Percentiles rank a stretch among this genome's conserved stretches.
phyloP scores from a whole-genome alignment of 371 early-diverging fungal species.

The Mortierella polycephala region DNA sequence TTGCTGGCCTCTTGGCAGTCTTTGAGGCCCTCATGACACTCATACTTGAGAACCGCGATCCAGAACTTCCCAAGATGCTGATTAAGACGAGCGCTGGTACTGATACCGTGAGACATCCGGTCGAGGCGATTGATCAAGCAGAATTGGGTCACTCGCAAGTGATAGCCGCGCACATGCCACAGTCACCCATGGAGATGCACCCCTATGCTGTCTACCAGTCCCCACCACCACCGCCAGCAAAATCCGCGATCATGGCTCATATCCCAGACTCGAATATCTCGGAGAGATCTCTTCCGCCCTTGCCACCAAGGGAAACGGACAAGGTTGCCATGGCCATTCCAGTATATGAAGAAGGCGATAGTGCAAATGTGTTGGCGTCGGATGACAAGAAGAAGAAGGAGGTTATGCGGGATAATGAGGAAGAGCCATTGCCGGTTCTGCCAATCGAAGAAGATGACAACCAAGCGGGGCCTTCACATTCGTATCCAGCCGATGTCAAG shows the following conservation, averaged over 20 bases:
- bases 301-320: background rate
- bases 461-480: too few species aligned
- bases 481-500: too few species aligned
- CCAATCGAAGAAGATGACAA: too few species aligned
- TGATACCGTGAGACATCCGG: background rate
- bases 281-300: conserved; percentile 9
- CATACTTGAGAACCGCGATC: conserved; percentile 15
- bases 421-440: too few species aligned
- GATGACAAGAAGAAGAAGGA: too few species aligned
- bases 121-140: conserved; percentile 4
- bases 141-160: conserved; percentile 13
- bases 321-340: too few species aligned
- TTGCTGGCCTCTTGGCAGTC: conserved; percentile 2
- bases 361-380: too few species aligned
- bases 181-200: background rate
- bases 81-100: background rate
- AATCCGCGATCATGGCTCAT: too few species aligned
- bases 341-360: too few species aligned
- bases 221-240: background rate
- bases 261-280: background rate
- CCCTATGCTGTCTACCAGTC: background rate
- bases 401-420: too few species aligned
- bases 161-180: background rate
- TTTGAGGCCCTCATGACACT: conserved; percentile 19
- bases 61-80: background rate